Conservation (phyloP, 2,329 filamentous ascomycete genomes). For the Arthroderma sp. region DNA sequence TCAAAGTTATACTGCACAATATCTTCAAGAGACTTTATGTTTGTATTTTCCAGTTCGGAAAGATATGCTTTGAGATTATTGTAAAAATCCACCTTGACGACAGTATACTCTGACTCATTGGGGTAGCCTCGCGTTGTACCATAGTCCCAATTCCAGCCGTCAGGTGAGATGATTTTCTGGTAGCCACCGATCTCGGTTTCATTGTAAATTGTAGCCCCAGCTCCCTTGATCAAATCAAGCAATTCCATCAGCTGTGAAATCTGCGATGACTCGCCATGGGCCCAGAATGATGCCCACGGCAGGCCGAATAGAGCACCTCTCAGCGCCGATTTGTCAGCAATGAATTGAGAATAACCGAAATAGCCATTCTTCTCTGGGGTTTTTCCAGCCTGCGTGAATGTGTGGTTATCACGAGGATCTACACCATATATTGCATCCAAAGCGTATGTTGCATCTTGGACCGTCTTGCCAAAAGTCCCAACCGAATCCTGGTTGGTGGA, state of each 20-base stretch:
- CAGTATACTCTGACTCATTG: slow-evolving; percentile 63
- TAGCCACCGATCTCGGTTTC: slow-evolving; percentile 54
- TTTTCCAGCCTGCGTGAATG: slow-evolving; percentile 41
- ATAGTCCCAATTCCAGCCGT: slow-evolving; percentile 65
- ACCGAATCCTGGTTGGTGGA: slow-evolving; percentile 55
- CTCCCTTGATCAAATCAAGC: slow-evolving; percentile 41
- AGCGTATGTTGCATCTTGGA: slow-evolving; percentile 53
- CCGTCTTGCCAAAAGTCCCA: slow-evolving; percentile 52
- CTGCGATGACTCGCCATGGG: slow-evolving; percentile 44
- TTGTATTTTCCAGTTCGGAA: slow-evolving; percentile 47
- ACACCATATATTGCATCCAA: slow-evolving; percentile 56
- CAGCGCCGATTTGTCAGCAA: slow-evolving; percentile 42
- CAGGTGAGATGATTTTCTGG: slow-evolving; percentile 47
- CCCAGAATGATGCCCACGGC: slow-evolving; percentile 61
- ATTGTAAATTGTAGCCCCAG: slow-evolving; percentile 57
- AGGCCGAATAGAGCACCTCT: slow-evolving; percentile 54
- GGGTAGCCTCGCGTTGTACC: slow-evolving; percentile 47
- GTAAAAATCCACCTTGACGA: slow-evolving; percentile 50
- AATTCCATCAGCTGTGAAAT: slow-evolving; percentile 39
- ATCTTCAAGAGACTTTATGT: slow-evolving; percentile 47
- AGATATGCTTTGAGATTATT: slow-evolving; percentile 54
- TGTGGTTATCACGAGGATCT: slow-evolving; percentile 54
- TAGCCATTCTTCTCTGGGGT: slow-evolving; percentile 31
- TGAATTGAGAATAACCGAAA: slow-evolving; percentile 43
- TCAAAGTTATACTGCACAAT: slow-evolving; percentile 50